These are phyloP conservation scores for Phoma herbarum DNA, from an alignment of 2,329 filamentous ascomycete genomes.

Conservation along the genomic window DNA sequence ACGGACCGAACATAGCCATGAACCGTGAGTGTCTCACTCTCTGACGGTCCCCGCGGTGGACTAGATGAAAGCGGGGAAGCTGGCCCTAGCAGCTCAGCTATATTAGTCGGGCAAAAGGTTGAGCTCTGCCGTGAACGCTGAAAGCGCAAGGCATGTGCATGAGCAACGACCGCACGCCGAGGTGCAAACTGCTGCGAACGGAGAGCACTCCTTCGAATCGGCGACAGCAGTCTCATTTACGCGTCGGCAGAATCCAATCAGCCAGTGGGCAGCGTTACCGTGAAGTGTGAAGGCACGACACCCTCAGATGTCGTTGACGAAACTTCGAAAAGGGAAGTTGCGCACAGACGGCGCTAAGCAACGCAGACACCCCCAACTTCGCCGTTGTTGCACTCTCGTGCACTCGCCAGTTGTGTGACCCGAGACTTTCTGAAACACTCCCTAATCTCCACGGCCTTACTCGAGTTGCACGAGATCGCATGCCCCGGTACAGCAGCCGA, in stretches of 20 bases:
- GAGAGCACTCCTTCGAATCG: constrained; percentile 33
- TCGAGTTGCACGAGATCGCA: constrained; percentile 28
- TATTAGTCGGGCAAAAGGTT: constrained; percentile 44
- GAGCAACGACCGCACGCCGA: constrained; percentile 28
- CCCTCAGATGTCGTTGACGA: constrained; percentile 25
- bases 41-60: constrained; percentile 58
- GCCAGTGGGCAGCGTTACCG: constrained; percentile 29
- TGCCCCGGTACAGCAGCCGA: constrained; percentile 25
- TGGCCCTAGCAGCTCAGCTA: constrained; percentile 63
- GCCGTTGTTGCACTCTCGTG: constrained; percentile 9
- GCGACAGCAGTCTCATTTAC: constrained; percentile 43
- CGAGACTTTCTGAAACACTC: constrained; percentile 31
- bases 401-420: constrained; percentile 15
- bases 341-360: constrained; percentile 15
- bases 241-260: constrained; percentile 28
- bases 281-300: constrained; percentile 27
- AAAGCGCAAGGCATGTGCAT: constrained; percentile 25
- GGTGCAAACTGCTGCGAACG: constrained; percentile 29
- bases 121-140: constrained; percentile 43
- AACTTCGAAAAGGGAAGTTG: constrained; percentile 25
- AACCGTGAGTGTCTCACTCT: constrained; percentile 55
- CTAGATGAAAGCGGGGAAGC: constrained; percentile 50
- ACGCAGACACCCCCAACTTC: constrained; percentile 1
- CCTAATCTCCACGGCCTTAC: constrained; percentile 18
- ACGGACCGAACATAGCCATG: constrained; percentile 86